phyloP scores from a whole-genome alignment of 257 asterid species.

The Fraxinus anomala region DNA sequence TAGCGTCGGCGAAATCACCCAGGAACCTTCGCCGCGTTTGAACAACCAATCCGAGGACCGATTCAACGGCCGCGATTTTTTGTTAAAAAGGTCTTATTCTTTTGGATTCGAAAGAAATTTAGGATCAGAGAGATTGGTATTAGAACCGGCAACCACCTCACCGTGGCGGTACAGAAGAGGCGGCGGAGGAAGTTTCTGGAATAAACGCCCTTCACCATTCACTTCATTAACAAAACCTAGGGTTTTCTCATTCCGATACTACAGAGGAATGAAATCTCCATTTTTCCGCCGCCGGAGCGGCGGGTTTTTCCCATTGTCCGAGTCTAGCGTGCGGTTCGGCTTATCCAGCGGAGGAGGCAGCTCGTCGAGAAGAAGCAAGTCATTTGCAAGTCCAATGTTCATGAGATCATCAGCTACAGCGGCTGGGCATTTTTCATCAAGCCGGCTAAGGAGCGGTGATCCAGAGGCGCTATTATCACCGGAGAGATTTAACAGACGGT shows the following conservation, averaged over 20 bases:
- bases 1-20: conserved; percentile 49
- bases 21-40: conserved; percentile 58
- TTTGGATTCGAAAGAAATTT: conserved; percentile 86
- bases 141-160: conserved; percentile 79
- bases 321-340: conserved; percentile 65
- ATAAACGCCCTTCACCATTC: conserved; percentile 83
- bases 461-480: conserved; percentile 96
- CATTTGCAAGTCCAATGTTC: conserved; percentile 94
- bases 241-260: conserved; percentile 82
- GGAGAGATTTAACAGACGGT: conserved; percentile 80
- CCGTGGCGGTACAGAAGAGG: conserved; percentile 85
- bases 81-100: conserved; percentile 85
- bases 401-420: conserved; percentile 52
- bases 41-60: conserved; percentile 66
- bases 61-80: conserved; percentile 64
- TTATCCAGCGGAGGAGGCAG: conserved; percentile 57
- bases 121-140: conserved; percentile 72
- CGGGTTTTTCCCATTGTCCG: conserved; percentile 70
- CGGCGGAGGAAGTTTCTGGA: conserved; percentile 71
- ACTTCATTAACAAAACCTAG: conserved; percentile 68
- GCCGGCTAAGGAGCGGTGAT: conserved; percentile 93
- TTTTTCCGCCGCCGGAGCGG: conserved; percentile 80
- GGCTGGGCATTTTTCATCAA: conserved; percentile 64
- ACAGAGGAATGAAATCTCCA: conserved; percentile 91
- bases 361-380: conserved; percentile 75